Percentiles rank a stretch among this genome's conserved stretches.
Conservation (phyloP, 139 green algal genomes). For the Yamagishiella unicocca region DNA sequence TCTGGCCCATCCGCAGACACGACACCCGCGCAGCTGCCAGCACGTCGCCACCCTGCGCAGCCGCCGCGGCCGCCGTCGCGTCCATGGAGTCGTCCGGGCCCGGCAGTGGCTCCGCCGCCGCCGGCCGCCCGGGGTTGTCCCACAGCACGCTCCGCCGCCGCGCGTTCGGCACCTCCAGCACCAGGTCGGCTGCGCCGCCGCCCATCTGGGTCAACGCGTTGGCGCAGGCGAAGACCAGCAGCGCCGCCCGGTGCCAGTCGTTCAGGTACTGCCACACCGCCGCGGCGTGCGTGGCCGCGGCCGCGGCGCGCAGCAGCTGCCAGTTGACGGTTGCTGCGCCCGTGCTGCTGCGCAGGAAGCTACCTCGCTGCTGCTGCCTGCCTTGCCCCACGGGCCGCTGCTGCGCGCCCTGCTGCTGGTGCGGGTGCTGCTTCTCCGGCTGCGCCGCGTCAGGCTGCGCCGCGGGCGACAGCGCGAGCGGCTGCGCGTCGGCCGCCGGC, state of each 20-base stretch:
- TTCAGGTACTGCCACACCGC: conserved; percentile 31
- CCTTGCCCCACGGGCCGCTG: no score
- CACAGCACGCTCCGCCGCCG: neutral
- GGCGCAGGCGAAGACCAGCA: conserved; percentile 44
- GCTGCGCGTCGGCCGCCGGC: neutral
- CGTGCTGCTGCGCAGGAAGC: neutral
- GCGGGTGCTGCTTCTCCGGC: neutral
- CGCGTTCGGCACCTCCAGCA: neutral
- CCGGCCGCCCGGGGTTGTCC: no score
- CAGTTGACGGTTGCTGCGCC: conserved; percentile 23
- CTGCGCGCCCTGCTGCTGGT: neutral
- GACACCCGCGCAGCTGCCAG: conserved; percentile 17
- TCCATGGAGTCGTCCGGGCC: no score
- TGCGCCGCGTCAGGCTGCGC: neutral
- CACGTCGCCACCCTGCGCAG: neutral
- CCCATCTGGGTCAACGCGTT: conserved; percentile 18
- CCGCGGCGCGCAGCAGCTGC: conserved; percentile 17
- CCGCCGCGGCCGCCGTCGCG: neutral
- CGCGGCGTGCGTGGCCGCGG: conserved; percentile 20
- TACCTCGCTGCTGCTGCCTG: neutral
- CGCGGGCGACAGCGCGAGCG: neutral
- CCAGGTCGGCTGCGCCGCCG: neutral
- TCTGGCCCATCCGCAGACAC: conserved; percentile 35
- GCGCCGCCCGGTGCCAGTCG: conserved; percentile 37
- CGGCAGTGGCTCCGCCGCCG: no score